These are phyloP conservation scores for Tetradesmus obliquus DNA, from an alignment of 139 green algal species.

Conservation along the genomic window DNA sequence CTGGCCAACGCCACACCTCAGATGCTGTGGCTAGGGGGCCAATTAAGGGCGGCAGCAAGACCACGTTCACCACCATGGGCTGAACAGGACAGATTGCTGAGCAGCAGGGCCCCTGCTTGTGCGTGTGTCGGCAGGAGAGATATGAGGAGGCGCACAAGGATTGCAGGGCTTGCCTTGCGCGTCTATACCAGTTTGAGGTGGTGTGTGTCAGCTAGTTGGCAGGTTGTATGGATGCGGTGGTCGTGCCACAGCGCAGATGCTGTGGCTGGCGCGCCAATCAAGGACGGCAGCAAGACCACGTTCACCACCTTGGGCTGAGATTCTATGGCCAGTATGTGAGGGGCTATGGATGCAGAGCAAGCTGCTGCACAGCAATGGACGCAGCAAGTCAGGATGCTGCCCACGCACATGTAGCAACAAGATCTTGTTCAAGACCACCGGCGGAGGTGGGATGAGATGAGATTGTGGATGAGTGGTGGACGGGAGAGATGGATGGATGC, in stretches of 20 bases:
- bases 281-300: background rate
- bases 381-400: too few species aligned
- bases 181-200: background rate
- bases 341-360: too few species aligned
- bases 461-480: too few species aligned
- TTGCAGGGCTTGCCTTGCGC: background rate
- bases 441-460: too few species aligned
- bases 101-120: background rate
- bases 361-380: too few species aligned
- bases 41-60: background rate
- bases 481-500: too few species aligned
- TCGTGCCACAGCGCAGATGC: background rate
- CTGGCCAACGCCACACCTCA: background rate
- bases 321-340: too few species aligned
- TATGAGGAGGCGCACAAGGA: background rate
- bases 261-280: background rate
- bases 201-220: background rate
- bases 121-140: too few species aligned
- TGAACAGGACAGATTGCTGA: background rate
- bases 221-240: background rate
- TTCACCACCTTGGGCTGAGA: background rate
- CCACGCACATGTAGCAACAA: too few species aligned
- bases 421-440: too few species aligned
- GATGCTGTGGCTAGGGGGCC: background rate
- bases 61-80: slow-evolving; percentile 28